These are phyloP conservation scores for Catharanthus roseus DNA, from an alignment of 257 asterid genomes.

Conservation along the genomic window DNA sequence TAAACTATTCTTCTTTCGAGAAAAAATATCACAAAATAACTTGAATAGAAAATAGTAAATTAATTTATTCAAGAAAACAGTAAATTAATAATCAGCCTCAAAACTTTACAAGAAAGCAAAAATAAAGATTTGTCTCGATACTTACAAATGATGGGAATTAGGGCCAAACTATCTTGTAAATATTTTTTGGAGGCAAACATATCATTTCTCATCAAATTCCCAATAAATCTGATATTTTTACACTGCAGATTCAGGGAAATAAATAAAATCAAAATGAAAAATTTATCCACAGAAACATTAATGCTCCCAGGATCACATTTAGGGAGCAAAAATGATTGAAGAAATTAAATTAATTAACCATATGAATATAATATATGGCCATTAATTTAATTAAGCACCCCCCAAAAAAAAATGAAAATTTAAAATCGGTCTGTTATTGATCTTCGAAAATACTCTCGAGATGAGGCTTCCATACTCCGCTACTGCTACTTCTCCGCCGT, in stretches of 20 bases:
- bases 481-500: slow-evolving; percentile 33
- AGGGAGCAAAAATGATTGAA: neutral
- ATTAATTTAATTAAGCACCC: neutral
- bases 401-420: neutral
- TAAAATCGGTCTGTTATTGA: slow-evolving; percentile 9
- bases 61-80: too few species aligned
- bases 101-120: slow-evolving; percentile 21
- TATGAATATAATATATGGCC: too few species aligned
- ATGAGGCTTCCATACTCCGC: slow-evolving; percentile 59
- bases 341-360: too few species aligned
- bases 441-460: slow-evolving; percentile 60
- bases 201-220: slow-evolving; percentile 13
- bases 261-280: neutral
- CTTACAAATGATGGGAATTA: slow-evolving; percentile 6
- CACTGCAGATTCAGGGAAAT: slow-evolving; percentile 35
- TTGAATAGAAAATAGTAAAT: neutral
- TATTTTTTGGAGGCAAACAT: slow-evolving; percentile 14
- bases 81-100: slow-evolving; percentile 22
- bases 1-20: neutral
- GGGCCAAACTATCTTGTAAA: slow-evolving; percentile 12
- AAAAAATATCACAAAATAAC: slow-evolving; percentile 5
- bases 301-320: slow-evolving; percentile 8
- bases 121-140: neutral
- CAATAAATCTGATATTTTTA: slow-evolving; percentile 38
- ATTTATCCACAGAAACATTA: slow-evolving; percentile 37